Evolutionary conservation across 495 filamentous ascomycete genomes (phyloP).

Genomic region (Staphylotrichum tortipilum): DNA sequence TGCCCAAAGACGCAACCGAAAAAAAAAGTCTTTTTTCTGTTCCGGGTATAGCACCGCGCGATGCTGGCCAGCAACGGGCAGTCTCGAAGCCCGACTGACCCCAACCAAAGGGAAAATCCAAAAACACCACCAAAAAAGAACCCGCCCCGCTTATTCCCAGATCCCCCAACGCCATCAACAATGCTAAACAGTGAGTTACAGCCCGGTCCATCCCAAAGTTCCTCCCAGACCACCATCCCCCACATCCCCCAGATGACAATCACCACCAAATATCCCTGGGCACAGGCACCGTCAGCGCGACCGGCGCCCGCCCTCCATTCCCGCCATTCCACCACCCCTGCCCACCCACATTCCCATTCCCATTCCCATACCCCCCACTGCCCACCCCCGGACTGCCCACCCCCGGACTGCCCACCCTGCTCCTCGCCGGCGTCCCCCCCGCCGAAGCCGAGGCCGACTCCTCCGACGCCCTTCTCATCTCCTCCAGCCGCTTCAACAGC

Average conservation of each 20-base stretch:
- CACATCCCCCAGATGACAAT: too few species aligned
- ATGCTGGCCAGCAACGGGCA: background rate
- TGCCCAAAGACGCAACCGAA: background rate
- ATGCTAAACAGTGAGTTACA: too few species aligned
- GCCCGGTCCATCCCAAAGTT: too few species aligned
- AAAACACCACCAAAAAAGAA: too few species aligned
- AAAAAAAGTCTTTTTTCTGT: background rate
- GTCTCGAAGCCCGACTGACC: background rate
- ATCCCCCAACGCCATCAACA: background rate
- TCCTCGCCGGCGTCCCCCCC: background rate
- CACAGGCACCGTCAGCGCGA: constrained; percentile 4
- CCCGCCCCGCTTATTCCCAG: background rate
- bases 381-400: constrained; percentile 1
- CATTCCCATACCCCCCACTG: background rate
- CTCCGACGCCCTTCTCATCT: constrained; percentile 6
- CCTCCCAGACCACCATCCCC: too few species aligned
- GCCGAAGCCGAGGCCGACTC: background rate
- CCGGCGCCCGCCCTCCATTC: background rate
- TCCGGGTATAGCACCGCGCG: constrained; percentile 1
- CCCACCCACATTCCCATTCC: background rate
- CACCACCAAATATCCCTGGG: constrained; percentile 11
- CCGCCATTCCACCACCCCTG: background rate
- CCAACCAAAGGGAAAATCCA: background rate
- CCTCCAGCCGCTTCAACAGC: constrained; percentile 19
- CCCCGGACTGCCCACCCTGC: background rate